These are phyloP conservation scores for Colletotrichum lini DNA, from an alignment of 2,329 filamentous ascomycete genomes.

Conservation along the genomic window DNA sequence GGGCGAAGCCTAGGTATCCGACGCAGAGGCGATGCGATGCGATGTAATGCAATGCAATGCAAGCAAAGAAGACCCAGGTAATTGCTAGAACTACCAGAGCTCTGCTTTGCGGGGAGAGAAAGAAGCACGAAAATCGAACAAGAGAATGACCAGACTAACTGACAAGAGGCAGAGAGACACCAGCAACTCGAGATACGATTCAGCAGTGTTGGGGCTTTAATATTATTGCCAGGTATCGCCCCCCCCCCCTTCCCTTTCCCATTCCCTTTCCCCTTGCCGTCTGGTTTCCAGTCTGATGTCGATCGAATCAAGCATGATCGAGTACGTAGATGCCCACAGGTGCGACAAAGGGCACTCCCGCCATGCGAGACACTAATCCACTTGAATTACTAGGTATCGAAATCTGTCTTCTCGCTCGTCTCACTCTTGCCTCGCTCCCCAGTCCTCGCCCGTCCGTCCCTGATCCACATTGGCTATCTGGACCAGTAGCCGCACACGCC, in stretches of 20 bases:
- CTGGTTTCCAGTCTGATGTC: slow-evolving; percentile 31
- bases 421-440: background rate
- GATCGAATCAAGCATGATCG: slow-evolving; percentile 25
- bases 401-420: background rate
- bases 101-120: slow-evolving; percentile 53
- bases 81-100: slow-evolving; percentile 62
- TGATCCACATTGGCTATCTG: background rate
- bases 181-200: background rate
- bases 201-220: slow-evolving; percentile 30
- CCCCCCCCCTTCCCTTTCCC: background rate
- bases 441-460: background rate
- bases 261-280: background rate
- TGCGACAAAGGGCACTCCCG: slow-evolving; percentile 31
- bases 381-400: background rate
- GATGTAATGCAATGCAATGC: slow-evolving; percentile 41
- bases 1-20: background rate
- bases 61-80: slow-evolving; percentile 46
- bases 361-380: slow-evolving; percentile 20
- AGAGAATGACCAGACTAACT: slow-evolving; percentile 42
- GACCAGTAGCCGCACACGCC: background rate
- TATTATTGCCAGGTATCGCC: slow-evolving; percentile 12
- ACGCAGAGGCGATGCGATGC: slow-evolving; percentile 24
- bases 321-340: slow-evolving; percentile 13
- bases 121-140: slow-evolving; percentile 4
- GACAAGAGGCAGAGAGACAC: slow-evolving; percentile 21